Evolutionary conservation across 441 rosid genomes (phyloP).

Genomic region (Erysimum cheiri): DNA sequence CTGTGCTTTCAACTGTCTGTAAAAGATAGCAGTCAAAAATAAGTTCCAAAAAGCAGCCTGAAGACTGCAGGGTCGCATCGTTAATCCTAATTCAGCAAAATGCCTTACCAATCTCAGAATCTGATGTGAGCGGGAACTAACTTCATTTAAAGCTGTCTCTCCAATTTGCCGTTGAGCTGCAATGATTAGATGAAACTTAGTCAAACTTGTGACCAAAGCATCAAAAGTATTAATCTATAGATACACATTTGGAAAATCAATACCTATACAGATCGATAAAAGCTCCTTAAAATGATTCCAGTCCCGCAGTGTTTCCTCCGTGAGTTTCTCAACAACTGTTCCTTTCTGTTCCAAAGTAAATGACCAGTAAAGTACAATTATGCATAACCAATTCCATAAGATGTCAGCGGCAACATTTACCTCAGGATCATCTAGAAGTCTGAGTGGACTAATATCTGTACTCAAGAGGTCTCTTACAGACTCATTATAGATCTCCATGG

Average conservation of each 20-base stretch:
- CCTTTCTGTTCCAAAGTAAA: conserved; percentile 68
- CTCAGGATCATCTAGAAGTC: conserved; percentile 95
- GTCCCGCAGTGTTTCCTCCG: conserved; percentile 73
- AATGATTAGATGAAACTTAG: conserved; percentile 23
- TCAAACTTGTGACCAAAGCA: conserved; percentile 27
- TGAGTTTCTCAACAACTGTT: conserved; percentile 85
- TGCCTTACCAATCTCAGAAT: conserved; percentile 82
- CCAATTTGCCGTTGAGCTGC: conserved; percentile 97
- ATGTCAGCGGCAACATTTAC: conserved; percentile 49
- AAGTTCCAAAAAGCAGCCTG: conserved; percentile 18
- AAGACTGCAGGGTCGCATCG: conserved; percentile 24
- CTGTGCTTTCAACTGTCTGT: conserved; percentile 91
- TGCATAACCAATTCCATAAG: conserved; percentile 34
- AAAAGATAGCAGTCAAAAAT: conserved; percentile 36
- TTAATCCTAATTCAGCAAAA: conserved; percentile 35
- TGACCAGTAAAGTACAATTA: conserved; percentile 18
- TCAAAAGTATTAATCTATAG: conserved; percentile 10
- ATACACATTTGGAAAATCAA: conserved; percentile 27
- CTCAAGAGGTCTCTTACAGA: conserved; percentile 90
- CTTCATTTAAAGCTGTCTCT: conserved; percentile 89
- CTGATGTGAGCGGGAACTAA: conserved; percentile 98
- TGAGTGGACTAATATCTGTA: conserved; percentile 67
- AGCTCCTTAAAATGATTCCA: conserved; percentile 83
- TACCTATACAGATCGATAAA: conserved; percentile 81
- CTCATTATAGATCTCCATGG: conserved; percentile 95